phyloP scores from a whole-genome alignment of 768 basidiomycete genomes.

The Ramaria rubella region DNA sequence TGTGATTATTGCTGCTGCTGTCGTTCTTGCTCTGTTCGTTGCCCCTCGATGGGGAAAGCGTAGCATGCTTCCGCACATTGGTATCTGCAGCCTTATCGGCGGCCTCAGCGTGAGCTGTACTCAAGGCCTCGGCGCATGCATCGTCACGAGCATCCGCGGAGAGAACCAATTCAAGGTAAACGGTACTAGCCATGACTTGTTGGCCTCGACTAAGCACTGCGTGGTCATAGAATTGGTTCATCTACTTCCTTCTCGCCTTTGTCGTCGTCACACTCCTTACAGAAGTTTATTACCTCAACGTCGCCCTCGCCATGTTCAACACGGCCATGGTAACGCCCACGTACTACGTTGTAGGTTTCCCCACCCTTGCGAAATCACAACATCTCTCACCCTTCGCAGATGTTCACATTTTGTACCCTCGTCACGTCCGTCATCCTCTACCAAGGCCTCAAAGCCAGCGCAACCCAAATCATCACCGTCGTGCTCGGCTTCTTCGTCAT shows the following conservation, averaged over 20 bases:
- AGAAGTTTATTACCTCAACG: slow-evolving; percentile 40
- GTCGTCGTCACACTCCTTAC: slow-evolving; percentile 34
- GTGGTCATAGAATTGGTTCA: slow-evolving; percentile 36
- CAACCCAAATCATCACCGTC: slow-evolving; percentile 35
- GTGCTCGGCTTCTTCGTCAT: slow-evolving; percentile 38
- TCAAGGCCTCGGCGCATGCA: slow-evolving; percentile 34
- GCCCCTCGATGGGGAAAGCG: slow-evolving; percentile 35
- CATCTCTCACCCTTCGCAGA: neutral
- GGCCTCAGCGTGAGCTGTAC: slow-evolving; percentile 38
- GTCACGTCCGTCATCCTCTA: slow-evolving; percentile 35
- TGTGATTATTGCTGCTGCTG: slow-evolving; percentile 18
- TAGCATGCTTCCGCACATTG: slow-evolving; percentile 38
- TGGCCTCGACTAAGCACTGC: neutral
- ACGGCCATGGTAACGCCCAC: slow-evolving; percentile 29
- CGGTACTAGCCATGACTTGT: neutral
- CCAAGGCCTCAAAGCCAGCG: slow-evolving; percentile 37
- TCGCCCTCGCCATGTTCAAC: slow-evolving; percentile 43
- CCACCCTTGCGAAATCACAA: neutral
- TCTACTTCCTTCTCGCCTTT: slow-evolving; percentile 31
- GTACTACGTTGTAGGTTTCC: slow-evolving; percentile 29
- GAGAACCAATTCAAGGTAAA: slow-evolving; percentile 24
- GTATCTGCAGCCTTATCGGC: slow-evolving; percentile 42
- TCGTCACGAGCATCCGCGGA: slow-evolving; percentile 30
- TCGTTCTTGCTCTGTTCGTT: slow-evolving; percentile 27
- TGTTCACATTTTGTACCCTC: slow-evolving; percentile 33